phyloP scores from a whole-genome alignment of 2,329 filamentous ascomycete genomes.

The Geosmithia morbida region DNA sequence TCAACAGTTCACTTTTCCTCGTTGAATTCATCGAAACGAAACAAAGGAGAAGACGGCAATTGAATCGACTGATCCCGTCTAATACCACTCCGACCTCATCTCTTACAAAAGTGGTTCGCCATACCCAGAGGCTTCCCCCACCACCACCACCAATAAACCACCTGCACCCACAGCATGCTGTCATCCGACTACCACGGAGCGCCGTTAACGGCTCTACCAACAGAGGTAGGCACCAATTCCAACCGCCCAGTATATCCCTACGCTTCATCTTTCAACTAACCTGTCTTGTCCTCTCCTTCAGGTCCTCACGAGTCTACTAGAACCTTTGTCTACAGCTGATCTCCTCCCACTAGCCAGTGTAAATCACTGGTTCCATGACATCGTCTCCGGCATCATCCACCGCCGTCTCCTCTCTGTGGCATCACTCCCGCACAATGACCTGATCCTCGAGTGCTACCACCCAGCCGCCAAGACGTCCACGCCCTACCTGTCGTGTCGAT shows the following conservation, averaged over 20 bases:
- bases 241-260: too few relatives aligned
- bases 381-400: conserved; percentile 50
- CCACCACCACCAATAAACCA: not conserved
- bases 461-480: conserved; percentile 54
- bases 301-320: conserved; percentile 36
- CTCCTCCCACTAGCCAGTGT: conserved; percentile 43
- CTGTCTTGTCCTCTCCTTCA: conserved; percentile 9
- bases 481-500: conserved; percentile 52
- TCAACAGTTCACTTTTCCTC: too few relatives aligned
- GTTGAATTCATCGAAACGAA: too few relatives aligned
- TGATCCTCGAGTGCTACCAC: conserved; percentile 69
- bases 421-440: conserved; percentile 27
- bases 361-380: conserved; percentile 47
- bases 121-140: not conserved
- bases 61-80: too few relatives aligned
- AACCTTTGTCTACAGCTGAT: conserved; percentile 29
- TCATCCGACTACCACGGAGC: not conserved
- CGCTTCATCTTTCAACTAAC: not conserved
- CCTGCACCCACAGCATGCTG: not conserved
- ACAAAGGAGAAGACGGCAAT: too few relatives aligned
- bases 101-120: not conserved
- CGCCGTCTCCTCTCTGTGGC: conserved; percentile 36
- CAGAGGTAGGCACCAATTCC: not conserved
- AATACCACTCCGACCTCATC: not conserved
- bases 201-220: not conserved